Evolutionary conservation across 495 filamentous ascomycete species (phyloP).

Genomic region (Penicillium roqueforti): DNA sequence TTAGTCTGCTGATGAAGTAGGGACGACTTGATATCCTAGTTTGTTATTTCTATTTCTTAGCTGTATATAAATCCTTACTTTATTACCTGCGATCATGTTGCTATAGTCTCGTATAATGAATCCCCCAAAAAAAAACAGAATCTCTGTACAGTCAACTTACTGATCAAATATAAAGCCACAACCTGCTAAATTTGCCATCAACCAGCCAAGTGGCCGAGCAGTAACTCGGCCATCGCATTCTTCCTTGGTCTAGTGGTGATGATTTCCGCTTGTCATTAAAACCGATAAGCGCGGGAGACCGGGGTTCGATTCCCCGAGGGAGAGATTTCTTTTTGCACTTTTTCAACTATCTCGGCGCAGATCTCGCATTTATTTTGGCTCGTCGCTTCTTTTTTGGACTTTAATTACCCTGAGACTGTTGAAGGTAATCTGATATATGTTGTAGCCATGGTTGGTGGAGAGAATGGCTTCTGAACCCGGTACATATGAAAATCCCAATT

Average conservation of each 20-base stretch:
- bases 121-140: background rate
- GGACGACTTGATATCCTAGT: constrained; percentile 11
- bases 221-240: constrained; percentile 27
- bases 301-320: constrained; percentile 52
- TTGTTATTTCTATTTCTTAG: background rate
- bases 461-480: background rate
- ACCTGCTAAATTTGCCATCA: background rate
- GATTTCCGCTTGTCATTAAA: constrained; percentile 52
- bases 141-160: too few relatives aligned
- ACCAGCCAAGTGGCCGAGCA: constrained; percentile 28
- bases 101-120: background rate
- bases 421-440: background rate
- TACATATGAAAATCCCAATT: background rate
- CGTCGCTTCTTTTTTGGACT: background rate
- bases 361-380: background rate
- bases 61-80: background rate
- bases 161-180: too few relatives aligned
- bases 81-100: background rate
- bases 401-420: background rate
- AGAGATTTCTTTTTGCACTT: constrained; percentile 33
- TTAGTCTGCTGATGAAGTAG: constrained; percentile 68
- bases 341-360: background rate
- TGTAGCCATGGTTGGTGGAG: background rate
- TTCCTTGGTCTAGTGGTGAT: constrained; percentile 50
- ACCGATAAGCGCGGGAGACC: constrained; percentile 47